Base-by-base conservation (phyloP, 2,329 filamentous ascomycete genomes). In the Aspergillus ibericus region DNA sequence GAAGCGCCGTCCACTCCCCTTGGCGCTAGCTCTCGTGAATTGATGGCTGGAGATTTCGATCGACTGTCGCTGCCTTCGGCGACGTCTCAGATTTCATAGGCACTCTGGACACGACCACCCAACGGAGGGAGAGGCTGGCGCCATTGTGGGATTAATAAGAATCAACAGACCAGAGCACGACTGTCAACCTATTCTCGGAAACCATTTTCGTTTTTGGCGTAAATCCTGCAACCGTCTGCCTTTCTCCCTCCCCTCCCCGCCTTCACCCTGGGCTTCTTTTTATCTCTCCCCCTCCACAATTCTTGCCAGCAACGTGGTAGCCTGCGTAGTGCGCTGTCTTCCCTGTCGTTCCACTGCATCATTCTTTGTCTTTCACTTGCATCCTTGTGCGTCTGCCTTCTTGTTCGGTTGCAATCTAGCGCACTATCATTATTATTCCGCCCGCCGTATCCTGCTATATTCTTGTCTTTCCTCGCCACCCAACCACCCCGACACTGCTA, bases 41-140 rank as follows among this genome's bases (percentile, higher is more conserved):
- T 64, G 61, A 69, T 63, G 63, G 59, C 56, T 66, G 61, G 65
- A 69, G 68, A 68, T 69, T 68, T 63, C 42, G 70, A 73, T 73
- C 69, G 66, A 59, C 63, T 59, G 49, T 65, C 53, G 59, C 61
- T 70, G 65, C 67, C 67, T 66, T 67, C 59, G 63, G 64, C 60
- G 57, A 53, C 54, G 53, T 59, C 62, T 66, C 57, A 58, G 56
- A 56, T 48, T 56, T 34, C 49, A 44, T 47, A 29, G 32, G 27
- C 29, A 56, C 34, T 50, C 47, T 58, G 36, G 35, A 59, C 29
- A 25, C 49, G 46, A 51, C 53, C 48, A 54, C 60, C 32, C 38
- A 34, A 40, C 49, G 34, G 53, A 49, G 34, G 20, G 36, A 53
- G 49, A 53, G 58, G 53, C 54, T 57, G 58, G 58, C 53, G 44